Conservation (phyloP, 768 basidiomycete species). For the Lactarius deliciosus region DNA sequence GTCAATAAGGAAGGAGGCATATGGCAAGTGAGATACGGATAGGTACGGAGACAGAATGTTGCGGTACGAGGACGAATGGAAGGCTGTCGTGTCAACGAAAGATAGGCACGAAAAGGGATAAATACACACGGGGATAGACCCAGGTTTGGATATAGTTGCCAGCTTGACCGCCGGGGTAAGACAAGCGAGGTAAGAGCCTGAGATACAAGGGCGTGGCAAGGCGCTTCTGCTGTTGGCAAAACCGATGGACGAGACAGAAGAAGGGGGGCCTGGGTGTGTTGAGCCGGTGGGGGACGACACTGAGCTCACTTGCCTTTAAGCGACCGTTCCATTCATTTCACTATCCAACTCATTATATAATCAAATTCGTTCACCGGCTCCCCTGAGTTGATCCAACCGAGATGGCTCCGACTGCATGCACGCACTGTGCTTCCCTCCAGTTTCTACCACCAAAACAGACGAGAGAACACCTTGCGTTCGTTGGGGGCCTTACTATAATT, state of each 20-base stretch:
- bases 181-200: background rate
- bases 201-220: background rate
- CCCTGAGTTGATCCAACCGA: background rate
- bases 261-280: background rate
- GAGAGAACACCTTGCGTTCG: background rate
- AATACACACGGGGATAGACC: conserved; percentile 5
- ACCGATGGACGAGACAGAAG: background rate
- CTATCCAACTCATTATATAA: conserved; percentile 1
- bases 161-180: background rate
- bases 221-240: background rate
- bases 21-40: conserved; percentile 11
- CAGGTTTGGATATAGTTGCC: conserved; percentile 1
- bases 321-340: conserved; percentile 18
- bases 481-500: background rate
- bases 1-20: background rate
- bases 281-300: background rate
- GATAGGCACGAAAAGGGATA: conserved; percentile 1
- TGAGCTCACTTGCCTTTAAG: background rate
- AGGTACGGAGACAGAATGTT: conserved; percentile 4
- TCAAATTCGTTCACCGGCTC: background rate
- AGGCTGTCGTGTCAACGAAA: conserved; percentile 8
- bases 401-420: background rate
- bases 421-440: background rate
- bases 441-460: background rate
- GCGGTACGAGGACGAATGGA: conserved; percentile 11